Evolutionary conservation across 2,329 filamentous ascomycete species (phyloP).

Genomic region (Furcasterigmium furcatum): DNA sequence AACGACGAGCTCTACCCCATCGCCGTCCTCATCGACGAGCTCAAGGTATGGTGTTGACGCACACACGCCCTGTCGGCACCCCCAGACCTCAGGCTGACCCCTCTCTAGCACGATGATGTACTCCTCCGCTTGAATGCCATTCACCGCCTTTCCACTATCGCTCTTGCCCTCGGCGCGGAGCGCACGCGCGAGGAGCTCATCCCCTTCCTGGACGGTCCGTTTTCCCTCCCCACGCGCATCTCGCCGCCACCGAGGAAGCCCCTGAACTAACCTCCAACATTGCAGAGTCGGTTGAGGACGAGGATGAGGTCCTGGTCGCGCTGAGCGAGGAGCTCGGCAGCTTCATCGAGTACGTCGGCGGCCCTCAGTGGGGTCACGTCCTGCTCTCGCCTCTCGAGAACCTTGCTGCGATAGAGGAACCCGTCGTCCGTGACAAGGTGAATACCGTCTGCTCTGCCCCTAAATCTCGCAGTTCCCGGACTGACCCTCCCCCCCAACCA

Average conservation of each 20-base stretch:
- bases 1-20: constrained; percentile 99
- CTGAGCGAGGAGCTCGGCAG: constrained; percentile 94
- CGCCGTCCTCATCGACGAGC: constrained; percentile 98
- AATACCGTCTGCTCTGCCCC: constrained; percentile 8
- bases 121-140: constrained; percentile 97
- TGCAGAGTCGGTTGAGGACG: constrained; percentile 95
- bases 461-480: background rate
- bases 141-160: constrained; percentile 96
- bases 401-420: constrained; percentile 96
- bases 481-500: constrained; percentile 32
- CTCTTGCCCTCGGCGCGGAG: constrained; percentile 90
- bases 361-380: constrained; percentile 90
- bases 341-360: constrained; percentile 97
- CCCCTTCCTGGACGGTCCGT: constrained; percentile 95
- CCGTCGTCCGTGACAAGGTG: constrained; percentile 96
- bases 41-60: constrained; percentile 93
- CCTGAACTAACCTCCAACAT: constrained; percentile 12
- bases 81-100: constrained; percentile 18
- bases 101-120: constrained; percentile 88
- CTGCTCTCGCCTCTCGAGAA: constrained; percentile 97
- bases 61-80: constrained; percentile 7
- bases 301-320: constrained; percentile 96
- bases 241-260: constrained; percentile 2
- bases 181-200: constrained; percentile 97
- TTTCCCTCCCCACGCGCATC: constrained; percentile 1